Base-by-base conservation (phyloP, 2,329 filamentous ascomycete species). In the Lizonia empirigonia region DNA sequence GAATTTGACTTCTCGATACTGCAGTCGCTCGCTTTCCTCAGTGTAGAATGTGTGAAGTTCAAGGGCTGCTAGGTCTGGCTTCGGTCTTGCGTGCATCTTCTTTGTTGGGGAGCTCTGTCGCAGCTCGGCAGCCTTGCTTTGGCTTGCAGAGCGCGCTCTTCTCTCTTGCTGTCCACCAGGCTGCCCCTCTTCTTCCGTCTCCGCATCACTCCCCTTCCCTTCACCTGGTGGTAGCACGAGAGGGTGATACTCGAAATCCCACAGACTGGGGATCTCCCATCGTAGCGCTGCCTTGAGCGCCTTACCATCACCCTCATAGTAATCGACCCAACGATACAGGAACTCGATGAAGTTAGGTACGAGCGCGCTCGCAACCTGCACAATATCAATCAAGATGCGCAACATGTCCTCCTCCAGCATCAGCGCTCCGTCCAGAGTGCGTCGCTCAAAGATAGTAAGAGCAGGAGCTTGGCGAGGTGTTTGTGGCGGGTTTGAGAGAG, bases 271-370 rank as follows among this genome's bases (percentile, higher is more conserved):
- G 19, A 73, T 72, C 44, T 73, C 70, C 40, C 54, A 55, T 9
- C 56, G 50, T 23, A 71, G 34, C n/a, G 69, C 70, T 27, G 66
- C 65, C 37, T 66, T 62, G 37, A 72, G 44, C 15, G 69, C 70
- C 22, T 50, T 64, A 2, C 69, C 70, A 46, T 69, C 64, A 18
- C 68, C 67, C 24, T 66, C 60, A 32, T 65, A 64, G 35, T 55
- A 69, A 53, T 73, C 70, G 39, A 73, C 53, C 61, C 63, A 68
- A 5, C 60, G 57, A 35, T 73, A 73, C 7, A 73, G 47, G 20
- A 70, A 69, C 35, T 73, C 70, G 29, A 73, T 60, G 22, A 64
- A 68, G 45, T 72, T 73, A 1, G 70, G 70, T 2, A 73, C 62
- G 13, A 70, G 41, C 7, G 44, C 49, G 44, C 55, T 60, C 7